These are phyloP conservation scores for Heimioporus retisporus DNA, from an alignment of 1,284 basidiomycete genomes.

Conservation along the genomic window DNA sequence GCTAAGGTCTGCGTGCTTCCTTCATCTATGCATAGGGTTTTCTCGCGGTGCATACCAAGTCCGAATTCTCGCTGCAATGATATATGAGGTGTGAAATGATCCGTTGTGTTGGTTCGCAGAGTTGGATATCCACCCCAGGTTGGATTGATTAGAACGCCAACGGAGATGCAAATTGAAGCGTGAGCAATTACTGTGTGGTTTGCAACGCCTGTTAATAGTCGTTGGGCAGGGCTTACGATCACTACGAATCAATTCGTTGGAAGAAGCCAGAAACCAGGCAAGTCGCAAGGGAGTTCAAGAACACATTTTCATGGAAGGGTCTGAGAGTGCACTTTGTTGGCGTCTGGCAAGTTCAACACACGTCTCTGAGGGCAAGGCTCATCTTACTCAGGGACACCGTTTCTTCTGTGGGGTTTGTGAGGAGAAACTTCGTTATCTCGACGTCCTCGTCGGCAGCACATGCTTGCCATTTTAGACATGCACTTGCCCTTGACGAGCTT, in stretches of 20 bases:
- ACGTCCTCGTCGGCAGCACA: slow-evolving; percentile 31
- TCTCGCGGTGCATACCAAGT: slow-evolving; percentile 49
- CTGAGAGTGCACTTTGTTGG: slow-evolving; percentile 25
- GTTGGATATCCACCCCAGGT: slow-evolving; percentile 20
- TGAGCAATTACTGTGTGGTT: slow-evolving; percentile 16
- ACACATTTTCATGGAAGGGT: slow-evolving; percentile 47
- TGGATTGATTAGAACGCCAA: slow-evolving; percentile 34
- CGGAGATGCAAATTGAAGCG: slow-evolving; percentile 35
- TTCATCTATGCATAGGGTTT: slow-evolving; percentile 44
- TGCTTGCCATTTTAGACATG: slow-evolving; percentile 51
- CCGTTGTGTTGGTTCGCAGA: background rate
- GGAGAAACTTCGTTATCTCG: slow-evolving; percentile 33
- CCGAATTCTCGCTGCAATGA: no score
- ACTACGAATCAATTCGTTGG: slow-evolving; percentile 34
- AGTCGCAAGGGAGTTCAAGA: slow-evolving; percentile 44
- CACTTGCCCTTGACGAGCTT: slow-evolving; percentile 20
- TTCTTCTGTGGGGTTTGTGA: slow-evolving; percentile 47
- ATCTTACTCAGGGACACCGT: slow-evolving; percentile 52
- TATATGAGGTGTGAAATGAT: slow-evolving; percentile 37
- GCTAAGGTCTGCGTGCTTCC: no score
- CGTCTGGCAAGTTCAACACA: slow-evolving; percentile 43
- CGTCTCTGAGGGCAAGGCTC: background rate
- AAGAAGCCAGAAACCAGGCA: slow-evolving; percentile 23
- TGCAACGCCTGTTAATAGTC: slow-evolving; percentile 10
- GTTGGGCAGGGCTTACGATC: slow-evolving; percentile 26